Conservation (phyloP, 768 basidiomycete genomes). For the Suillus paluster region DNA sequence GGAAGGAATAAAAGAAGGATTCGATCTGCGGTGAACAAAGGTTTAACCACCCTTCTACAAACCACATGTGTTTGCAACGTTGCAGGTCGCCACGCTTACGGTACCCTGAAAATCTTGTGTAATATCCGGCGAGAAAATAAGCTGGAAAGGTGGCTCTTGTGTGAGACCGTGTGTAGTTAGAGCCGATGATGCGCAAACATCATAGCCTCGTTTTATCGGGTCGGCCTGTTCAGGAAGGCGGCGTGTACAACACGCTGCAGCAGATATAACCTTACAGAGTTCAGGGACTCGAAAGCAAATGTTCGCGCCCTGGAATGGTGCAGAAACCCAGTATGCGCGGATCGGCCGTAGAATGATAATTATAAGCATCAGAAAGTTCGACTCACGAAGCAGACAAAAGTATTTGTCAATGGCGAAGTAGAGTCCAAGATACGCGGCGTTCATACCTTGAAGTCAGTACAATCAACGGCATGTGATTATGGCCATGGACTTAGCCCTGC, state of each 20-base stretch:
- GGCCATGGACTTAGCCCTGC: background rate
- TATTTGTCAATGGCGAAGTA: background rate
- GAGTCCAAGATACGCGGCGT: background rate
- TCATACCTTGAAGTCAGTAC: background rate
- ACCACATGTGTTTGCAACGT: conserved; percentile 3
- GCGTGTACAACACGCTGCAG: conserved; percentile 1
- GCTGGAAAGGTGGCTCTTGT: background rate
- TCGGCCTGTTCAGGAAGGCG: background rate
- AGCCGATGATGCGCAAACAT: conserved; percentile 3
- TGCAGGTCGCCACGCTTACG: background rate
- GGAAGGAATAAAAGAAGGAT: background rate
- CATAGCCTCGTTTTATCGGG: background rate
- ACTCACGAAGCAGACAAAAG: background rate
- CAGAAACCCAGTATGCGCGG: background rate
- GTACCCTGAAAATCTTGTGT: background rate
- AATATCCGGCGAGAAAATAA: conserved; percentile 7
- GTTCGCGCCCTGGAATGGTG: too few species aligned
- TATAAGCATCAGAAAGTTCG: conserved; percentile 1
- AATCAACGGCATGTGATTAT: conserved; percentile 3
- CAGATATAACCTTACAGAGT: background rate
- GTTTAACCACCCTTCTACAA: background rate
- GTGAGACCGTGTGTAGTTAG: background rate
- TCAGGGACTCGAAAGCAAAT: conserved; percentile 5
- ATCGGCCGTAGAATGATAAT: background rate
- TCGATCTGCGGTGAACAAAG: background rate